These are phyloP conservation scores for Colletotrichum liriopes DNA, from an alignment of 2,329 filamentous ascomycete genomes.

Conservation along the genomic window DNA sequence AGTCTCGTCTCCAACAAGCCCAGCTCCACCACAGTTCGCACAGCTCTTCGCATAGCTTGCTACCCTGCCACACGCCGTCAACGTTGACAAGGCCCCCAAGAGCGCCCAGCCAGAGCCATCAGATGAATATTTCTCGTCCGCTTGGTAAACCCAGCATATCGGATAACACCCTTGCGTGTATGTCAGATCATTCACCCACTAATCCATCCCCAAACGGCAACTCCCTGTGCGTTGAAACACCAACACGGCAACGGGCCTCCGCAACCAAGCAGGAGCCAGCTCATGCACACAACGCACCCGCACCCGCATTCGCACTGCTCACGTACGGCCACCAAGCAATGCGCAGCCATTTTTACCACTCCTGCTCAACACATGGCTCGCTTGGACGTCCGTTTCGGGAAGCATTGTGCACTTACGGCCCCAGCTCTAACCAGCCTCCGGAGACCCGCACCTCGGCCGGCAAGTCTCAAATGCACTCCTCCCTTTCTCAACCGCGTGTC, in stretches of 20 bases:
- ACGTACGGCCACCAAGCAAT: constrained; percentile 3
- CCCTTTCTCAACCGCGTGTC: not conserved
- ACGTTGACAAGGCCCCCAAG: constrained; percentile 29
- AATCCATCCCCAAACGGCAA: constrained; percentile 24
- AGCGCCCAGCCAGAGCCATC: constrained; percentile 5
- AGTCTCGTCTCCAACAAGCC: constrained; percentile 31
- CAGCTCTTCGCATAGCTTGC: constrained; percentile 38
- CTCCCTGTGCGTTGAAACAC: constrained; percentile 41
- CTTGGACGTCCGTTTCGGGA: constrained; percentile 40
- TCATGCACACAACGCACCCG: constrained; percentile 24
- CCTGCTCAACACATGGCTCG: constrained; percentile 14
- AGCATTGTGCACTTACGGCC: constrained; percentile 18
- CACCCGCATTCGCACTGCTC: constrained; percentile 34
- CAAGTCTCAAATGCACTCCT: constrained; percentile 26
- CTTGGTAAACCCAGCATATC: constrained; percentile 17
- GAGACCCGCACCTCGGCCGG: constrained; percentile 21
- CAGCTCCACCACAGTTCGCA: constrained; percentile 33
- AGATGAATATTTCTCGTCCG: constrained; percentile 23
- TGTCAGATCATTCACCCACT: constrained; percentile 24
- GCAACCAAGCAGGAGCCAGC: constrained; percentile 31
- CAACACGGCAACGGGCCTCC: constrained; percentile 15
- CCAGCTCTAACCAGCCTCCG: not conserved
- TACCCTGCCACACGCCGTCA: constrained; percentile 22
- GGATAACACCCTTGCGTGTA: constrained; percentile 15
- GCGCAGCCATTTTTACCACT: constrained; percentile 9